Base-by-base conservation (phyloP, 108 stramenopile species). In the Skeletonema grethae region DNA sequence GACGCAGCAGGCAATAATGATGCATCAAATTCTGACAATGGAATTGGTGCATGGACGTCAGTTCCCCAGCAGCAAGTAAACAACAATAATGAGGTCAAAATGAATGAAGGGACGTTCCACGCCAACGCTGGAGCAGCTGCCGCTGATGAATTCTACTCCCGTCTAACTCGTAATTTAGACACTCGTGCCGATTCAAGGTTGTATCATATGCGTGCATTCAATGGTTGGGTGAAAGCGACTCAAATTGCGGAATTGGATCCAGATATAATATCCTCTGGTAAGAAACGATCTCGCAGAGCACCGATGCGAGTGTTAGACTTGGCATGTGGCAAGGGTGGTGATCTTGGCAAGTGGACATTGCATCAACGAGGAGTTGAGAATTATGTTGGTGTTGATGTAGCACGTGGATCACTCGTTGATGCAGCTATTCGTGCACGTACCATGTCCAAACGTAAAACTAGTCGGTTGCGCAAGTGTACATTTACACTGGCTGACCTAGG, bases 281-380 rank as follows among this genome's bases (percentile, higher is more conserved):
- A 78, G 35, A 67, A 75, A 35, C 59, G 83, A 59, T 70, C 82
- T 29, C 58, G 87, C 38, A 30, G 34, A 39, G 30, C 83, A 24
- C 90, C 85, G 3, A 76, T 97, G 7, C 75, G 89, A 11, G 90
- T 99, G 3, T 77, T 99, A 61, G 99, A 99, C 73, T 80, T 99
- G 65, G 99, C 97, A 7, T 98, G 98, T 72, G 99, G 99, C 4
- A 99, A 99, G 59, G 99, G 99, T 59, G 99, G 98, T n/a, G 99
- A 99, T 77, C 77, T 99, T 24, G 79, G 79, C 57, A 99, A 99
- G 69, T 98, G 97, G 96, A 74, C 71, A 8, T 66, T 86, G 62
- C 91, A 90, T 69, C 67, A 53, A 15, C 80, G 93, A 6, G 84
- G 84, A 16, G 84, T 98, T 34, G 84, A 76, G 22, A 82, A 87